Percentiles rank a stretch among this genome's conserved stretches.
Evolutionary conservation across 345 rosid species (phyloP).

Genomic region (Populus deltoides): DNA sequence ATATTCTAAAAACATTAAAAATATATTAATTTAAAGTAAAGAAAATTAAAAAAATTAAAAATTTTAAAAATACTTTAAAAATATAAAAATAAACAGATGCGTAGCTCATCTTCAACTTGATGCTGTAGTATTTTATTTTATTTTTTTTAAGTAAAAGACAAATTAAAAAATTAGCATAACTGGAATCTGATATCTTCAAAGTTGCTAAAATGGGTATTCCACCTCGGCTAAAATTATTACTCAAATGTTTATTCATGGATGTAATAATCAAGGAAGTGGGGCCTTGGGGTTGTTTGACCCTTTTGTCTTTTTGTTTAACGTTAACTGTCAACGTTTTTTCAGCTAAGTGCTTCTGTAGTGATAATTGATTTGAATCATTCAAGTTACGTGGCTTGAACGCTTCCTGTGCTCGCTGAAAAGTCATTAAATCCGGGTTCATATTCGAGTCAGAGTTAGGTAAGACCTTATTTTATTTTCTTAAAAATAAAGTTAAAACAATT

Average conservation of each 20-base stretch:
- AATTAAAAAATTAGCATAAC: background rate
- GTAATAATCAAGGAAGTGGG: background rate
- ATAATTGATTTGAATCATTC: background rate
- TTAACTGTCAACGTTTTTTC: background rate
- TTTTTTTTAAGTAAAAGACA: background rate
- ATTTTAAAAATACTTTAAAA: no score
- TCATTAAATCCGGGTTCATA: no score
- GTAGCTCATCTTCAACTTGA: background rate
- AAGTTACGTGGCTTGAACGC: background rate
- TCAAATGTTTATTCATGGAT: background rate
- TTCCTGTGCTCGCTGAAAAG: background rate
- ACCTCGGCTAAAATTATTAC: background rate
- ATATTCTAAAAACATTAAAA: no score
- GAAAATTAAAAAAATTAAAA: no score
- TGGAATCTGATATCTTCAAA: constrained; percentile 9
- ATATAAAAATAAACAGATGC: no score
- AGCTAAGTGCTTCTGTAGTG: no score
- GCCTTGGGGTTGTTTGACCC: background rate
- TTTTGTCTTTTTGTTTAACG: background rate
- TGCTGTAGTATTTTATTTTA: background rate
- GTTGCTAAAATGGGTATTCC: constrained; percentile 4
- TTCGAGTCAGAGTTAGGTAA: no score
- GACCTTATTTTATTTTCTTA: no score
- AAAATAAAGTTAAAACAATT: no score
- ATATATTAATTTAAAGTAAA: no score